A percentile compares a stretch with the other conserved stretches of the same genome.
phyloP scores from a whole-genome alignment of 768 basidiomycete genomes.

The Epithele typhae region DNA sequence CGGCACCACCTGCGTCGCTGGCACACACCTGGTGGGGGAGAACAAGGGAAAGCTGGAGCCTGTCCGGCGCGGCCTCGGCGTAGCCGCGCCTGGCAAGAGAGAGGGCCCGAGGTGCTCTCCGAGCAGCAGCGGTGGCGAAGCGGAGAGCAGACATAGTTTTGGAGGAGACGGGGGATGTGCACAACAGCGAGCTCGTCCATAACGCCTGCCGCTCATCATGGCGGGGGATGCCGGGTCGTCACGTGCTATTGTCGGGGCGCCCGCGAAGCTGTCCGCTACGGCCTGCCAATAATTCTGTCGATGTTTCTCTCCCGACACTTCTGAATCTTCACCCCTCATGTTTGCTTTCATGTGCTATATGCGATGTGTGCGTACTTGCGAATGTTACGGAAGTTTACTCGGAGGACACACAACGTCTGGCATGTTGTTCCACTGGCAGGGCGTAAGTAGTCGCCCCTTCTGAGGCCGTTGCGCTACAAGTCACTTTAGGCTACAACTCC shows the following conservation, averaged over 20 bases:
- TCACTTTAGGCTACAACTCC: too few species aligned
- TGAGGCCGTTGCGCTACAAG: too few species aligned
- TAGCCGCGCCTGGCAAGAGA: conserved; percentile 73
- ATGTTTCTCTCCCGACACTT: too few species aligned
- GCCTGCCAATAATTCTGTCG: too few species aligned
- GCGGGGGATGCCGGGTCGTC: conserved; percentile 18
- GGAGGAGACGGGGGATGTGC: conserved; percentile 12
- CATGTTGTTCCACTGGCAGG: too few species aligned
- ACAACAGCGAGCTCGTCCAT: conserved; percentile 16
- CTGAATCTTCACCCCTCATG: too few species aligned
- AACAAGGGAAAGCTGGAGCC: conserved; percentile 88
- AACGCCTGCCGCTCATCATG: conserved; percentile 14
- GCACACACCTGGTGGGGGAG: conserved; percentile 88
- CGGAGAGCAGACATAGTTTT: conserved; percentile 69
- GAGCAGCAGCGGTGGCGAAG: conserved; percentile 59
- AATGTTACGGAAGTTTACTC: too few species aligned
- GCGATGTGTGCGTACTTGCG: too few species aligned
- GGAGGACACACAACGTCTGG: too few species aligned
- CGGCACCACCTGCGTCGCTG: conserved; percentile 7
- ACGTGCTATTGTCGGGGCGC: conserved; percentile 5
- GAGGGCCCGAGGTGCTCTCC: conserved; percentile 51
- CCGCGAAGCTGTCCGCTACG: background rate
- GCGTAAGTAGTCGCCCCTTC: too few species aligned
- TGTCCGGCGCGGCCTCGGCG: conserved; percentile 83
- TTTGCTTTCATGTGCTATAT: too few species aligned